Base-by-base conservation (phyloP, 2,329 filamentous ascomycete species). In the Trichoderma koningiopsis region DNA sequence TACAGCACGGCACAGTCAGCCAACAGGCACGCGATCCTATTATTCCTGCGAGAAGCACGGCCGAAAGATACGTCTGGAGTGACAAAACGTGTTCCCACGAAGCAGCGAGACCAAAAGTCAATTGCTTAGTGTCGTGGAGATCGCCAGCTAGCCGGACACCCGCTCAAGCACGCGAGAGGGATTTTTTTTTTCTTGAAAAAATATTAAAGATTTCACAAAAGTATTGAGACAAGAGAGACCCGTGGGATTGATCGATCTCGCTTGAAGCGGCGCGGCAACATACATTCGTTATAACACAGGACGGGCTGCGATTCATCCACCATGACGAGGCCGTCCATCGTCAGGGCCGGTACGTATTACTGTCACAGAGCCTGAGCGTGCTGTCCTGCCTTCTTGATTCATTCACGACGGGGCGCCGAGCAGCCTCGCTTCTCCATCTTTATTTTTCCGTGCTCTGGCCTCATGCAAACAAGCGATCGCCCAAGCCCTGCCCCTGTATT, bases 321-420 rank as follows among this genome's bases (percentile, higher is more conserved):
- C 76, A 88, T 88, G 86, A 86, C 86, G 76, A 85, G 86, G 80
- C 86, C 86, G 75, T 83, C 83, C 74, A 87, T 88, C 74, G 83
- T 88, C 80, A 85, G 86, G 77, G 86, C 86, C 77, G 86, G 86
- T 88, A 86, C 75, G 86, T 87, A 22, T 81, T 35, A 61, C 43
- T 31, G n/a, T 35, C 3, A 35, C 13, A 13, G 33, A 35, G 31
- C 10, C 31, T 33, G 8, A 33, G 31, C 6, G 31, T 33, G 35
- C 35, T 37, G 35, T 35, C 33, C 43, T 11, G 19, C 22, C 22
- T 24, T 7, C 22, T 47, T 40, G 37, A 10, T 47, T n/a, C 43
- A 10, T 47, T 43, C 40, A 43, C 14, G 10, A 47, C 19, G 16
- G 16, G 16, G 43, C 43, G 19, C 19, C 22, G 43, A 47, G 22